These are phyloP conservation scores for Suillus occidentalis DNA, from an alignment of 768 basidiomycete genomes.

Conservation along the genomic window DNA sequence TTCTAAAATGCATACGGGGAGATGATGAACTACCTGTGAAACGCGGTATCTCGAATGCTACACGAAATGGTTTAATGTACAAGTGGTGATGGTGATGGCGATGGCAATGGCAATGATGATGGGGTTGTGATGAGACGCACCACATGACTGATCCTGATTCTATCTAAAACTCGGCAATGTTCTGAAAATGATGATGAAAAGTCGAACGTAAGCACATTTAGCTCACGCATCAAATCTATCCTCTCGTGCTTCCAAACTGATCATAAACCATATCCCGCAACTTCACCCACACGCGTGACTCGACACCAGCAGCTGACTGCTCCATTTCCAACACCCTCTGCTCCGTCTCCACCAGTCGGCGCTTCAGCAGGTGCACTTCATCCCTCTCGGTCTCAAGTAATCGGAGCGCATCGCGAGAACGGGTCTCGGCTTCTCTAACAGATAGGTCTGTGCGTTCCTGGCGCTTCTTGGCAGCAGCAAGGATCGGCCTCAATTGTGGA, in stretches of 20 bases:
- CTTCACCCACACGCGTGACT: slow-evolving; percentile 27
- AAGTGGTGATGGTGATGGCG: background rate
- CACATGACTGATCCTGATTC: background rate
- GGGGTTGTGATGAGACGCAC: background rate
- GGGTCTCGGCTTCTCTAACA: slow-evolving; percentile 17
- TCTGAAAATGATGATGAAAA: background rate
- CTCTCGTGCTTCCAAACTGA: slow-evolving; percentile 18
- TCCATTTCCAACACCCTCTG: slow-evolving; percentile 17
- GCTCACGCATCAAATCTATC: background rate
- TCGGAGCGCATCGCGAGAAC: slow-evolving; percentile 18
- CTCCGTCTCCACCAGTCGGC: slow-evolving; percentile 24
- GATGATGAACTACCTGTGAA: slow-evolving; percentile 1
- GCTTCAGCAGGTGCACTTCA: slow-evolving; percentile 25
- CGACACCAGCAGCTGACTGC: slow-evolving; percentile 16
- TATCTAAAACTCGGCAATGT: slow-evolving; percentile 1
- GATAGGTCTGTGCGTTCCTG: slow-evolving; percentile 6
- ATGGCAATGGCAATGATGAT: background rate
- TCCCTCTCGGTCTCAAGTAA: slow-evolving; percentile 20
- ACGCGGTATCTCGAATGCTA: slow-evolving; percentile 6
- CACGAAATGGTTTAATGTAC: slow-evolving; percentile 1
- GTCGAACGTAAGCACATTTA: background rate
- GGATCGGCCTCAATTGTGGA: slow-evolving; percentile 20
- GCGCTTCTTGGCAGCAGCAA: slow-evolving; percentile 17
- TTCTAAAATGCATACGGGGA: background rate
- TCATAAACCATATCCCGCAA: slow-evolving; percentile 32